A percentile compares a stretch with the other conserved stretches of the same genome.
Conservation (phyloP, 495 filamentous ascomycete species). For the Penicillium antarcticum region DNA sequence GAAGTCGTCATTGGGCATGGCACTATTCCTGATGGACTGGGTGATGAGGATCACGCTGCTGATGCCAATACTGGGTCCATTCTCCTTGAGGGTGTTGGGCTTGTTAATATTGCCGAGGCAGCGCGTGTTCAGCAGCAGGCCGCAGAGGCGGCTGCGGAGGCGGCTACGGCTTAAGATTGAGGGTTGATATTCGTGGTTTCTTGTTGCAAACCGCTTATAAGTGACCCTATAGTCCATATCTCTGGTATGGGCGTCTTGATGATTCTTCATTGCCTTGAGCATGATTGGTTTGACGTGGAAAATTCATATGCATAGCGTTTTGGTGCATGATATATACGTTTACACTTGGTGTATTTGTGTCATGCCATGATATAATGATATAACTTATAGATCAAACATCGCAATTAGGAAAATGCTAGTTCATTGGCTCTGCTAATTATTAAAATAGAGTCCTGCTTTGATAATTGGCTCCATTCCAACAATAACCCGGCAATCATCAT, state of each 20-base stretch:
- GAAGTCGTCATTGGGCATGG: conserved; percentile 38
- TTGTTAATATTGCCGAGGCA: conserved; percentile 13
- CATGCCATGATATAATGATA: no score
- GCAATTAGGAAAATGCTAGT: no score
- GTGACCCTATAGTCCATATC: background rate
- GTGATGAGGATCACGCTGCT: conserved; percentile 15
- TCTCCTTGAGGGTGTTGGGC: conserved; percentile 19
- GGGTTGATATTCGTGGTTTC: background rate
- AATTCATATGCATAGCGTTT: conserved; percentile 4
- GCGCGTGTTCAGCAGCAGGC: background rate
- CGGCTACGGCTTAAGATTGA: background rate
- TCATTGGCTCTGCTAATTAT: no score
- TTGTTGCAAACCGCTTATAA: background rate
- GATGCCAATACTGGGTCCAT: conserved; percentile 8
- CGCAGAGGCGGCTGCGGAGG: background rate
- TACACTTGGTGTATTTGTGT: background rate
- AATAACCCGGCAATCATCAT: no score
- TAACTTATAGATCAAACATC: no score
- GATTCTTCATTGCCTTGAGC: conserved; percentile 1
- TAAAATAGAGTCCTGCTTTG: no score
- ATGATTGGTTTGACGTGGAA: background rate
- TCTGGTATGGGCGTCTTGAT: background rate
- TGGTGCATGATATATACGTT: background rate
- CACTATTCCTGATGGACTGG: conserved; percentile 25
- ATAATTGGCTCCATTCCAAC: no score